A percentile compares a stretch with the other conserved stretches of the same genome.
Conservation (phyloP, 2,329 filamentous ascomycete genomes). For the Exutisphaerella laricina region DNA sequence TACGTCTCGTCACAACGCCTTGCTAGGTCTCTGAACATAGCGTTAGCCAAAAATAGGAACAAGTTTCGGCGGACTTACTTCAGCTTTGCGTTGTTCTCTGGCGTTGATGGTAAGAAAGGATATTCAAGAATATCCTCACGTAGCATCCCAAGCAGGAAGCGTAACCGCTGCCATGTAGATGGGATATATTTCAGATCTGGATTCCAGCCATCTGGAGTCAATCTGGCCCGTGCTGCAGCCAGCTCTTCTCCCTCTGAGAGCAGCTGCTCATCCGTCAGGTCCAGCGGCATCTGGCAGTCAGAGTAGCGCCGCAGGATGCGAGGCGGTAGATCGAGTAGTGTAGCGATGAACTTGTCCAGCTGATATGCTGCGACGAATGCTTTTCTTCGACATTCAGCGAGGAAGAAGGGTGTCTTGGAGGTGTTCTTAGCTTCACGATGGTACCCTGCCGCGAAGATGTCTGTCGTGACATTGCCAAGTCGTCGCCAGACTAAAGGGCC, state of each 20-base stretch:
- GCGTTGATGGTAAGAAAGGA: background rate
- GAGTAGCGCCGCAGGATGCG: conserved; percentile 11
- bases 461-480: conserved; percentile 5
- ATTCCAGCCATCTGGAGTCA: conserved; percentile 15
- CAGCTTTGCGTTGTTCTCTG: conserved; percentile 3
- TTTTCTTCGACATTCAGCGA: conserved; percentile 18
- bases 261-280: conserved; percentile 13
- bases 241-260: background rate
- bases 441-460: conserved; percentile 8
- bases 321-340: conserved; percentile 19
- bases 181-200: conserved; percentile 4
- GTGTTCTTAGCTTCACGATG: conserved; percentile 19
- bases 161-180: conserved; percentile 15
- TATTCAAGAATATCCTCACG: conserved; percentile 11
- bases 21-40: conserved; percentile 4
- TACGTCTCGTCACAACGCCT: background rate
- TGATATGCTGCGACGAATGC: conserved; percentile 13
- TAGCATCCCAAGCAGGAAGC: conserved; percentile 7
- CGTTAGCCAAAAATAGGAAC: too few relatives aligned
- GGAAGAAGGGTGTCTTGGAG: conserved; percentile 16
- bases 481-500: conserved; percentile 6
- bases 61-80: too few relatives aligned
- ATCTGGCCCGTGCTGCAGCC: conserved; percentile 5
- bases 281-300: conserved; percentile 11
- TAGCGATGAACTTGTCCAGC: conserved; percentile 21